phyloP scores from a whole-genome alignment of 805 yeast species.

The Nakazawaea peltata region DNA sequence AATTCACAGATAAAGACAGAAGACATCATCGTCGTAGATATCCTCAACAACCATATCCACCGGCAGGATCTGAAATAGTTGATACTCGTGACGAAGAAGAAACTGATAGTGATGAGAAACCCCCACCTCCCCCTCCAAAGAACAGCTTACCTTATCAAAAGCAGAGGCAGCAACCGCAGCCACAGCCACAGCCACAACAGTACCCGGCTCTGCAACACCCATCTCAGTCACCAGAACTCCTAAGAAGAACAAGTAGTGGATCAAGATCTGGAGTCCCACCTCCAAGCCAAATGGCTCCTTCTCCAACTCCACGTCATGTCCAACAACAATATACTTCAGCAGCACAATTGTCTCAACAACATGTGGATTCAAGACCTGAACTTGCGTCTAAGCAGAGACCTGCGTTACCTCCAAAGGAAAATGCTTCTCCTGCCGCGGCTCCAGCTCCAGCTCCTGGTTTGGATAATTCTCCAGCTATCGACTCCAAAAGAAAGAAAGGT shows the following conservation, averaged over 20 bases:
- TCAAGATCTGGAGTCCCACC: no score
- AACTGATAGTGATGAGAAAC: no score
- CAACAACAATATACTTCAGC: no score
- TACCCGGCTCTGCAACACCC: slow-evolving; percentile 10
- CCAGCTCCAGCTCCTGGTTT: slow-evolving; percentile 7
- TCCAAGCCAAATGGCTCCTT: no score
- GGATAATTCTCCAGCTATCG: slow-evolving; percentile 2
- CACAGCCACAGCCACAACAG: slow-evolving; percentile 1
- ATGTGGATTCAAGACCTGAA: no score
- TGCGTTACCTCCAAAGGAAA: background rate
- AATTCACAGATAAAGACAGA: background rate
- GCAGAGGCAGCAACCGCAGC: slow-evolving; percentile 3
- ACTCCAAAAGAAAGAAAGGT: slow-evolving; percentile 5
- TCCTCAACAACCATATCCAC: slow-evolving; percentile 4
- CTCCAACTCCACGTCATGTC: no score
- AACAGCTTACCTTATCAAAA: slow-evolving; percentile 5
- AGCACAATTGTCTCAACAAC: no score
- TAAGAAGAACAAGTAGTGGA: no score
- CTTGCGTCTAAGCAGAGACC: background rate
- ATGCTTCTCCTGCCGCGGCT: slow-evolving; percentile 4
- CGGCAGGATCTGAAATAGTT: no score
- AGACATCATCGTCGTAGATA: slow-evolving; percentile 7
- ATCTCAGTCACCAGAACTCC: slow-evolving; percentile 8
- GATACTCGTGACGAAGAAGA: no score
- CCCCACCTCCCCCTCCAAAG: slow-evolving; percentile 10